These are phyloP conservation scores for Beauveria medogensis DNA, from an alignment of 2,329 filamentous ascomycete species.

Conservation along the genomic window DNA sequence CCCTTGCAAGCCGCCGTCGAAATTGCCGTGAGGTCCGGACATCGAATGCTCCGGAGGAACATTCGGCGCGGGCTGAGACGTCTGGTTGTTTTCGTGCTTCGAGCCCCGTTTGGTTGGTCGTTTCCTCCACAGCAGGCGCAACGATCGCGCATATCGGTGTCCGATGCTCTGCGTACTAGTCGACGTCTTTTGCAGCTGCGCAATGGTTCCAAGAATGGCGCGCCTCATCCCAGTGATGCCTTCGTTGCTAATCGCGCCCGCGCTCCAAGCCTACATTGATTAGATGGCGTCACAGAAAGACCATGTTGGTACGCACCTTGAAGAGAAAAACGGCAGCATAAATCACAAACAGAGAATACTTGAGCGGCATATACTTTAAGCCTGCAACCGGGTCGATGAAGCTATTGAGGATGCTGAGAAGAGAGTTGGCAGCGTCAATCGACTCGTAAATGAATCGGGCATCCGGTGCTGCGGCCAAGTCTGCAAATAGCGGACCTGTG, in stretches of 20 bases:
- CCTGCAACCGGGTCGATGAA: conserved; percentile 50
- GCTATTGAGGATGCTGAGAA: conserved; percentile 51
- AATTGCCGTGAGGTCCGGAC: conserved; percentile 5
- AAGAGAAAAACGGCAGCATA: conserved; percentile 59
- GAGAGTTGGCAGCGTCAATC: conserved; percentile 54
- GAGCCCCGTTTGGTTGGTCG: conserved; percentile 11
- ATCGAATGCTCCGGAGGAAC: conserved; percentile 18
- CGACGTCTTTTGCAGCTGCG: conserved; percentile 50
- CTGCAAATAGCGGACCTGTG: conserved; percentile 37
- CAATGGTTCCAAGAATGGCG: conserved; percentile 50
- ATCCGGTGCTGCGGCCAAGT: conserved; percentile 52
- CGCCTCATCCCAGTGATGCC: conserved; percentile 48
- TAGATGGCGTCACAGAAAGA: background rate
- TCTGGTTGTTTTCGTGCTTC: conserved; percentile 13
- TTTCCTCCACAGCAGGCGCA: conserved; percentile 52
- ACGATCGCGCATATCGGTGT: conserved; percentile 50
- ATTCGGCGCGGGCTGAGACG: conserved; percentile 19
- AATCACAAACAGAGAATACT: conserved; percentile 55
- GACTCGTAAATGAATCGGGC: conserved; percentile 60
- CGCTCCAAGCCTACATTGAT: conserved; percentile 39
- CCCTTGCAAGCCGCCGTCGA: conserved; percentile 16
- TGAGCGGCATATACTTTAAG: conserved; percentile 55
- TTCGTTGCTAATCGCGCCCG: conserved; percentile 47
- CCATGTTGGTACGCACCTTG: conserved; percentile 37
- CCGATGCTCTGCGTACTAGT: conserved; percentile 51